phyloP scores from a whole-genome alignment of 164 flowering plant species.

The Vitis rotundifolia region DNA sequence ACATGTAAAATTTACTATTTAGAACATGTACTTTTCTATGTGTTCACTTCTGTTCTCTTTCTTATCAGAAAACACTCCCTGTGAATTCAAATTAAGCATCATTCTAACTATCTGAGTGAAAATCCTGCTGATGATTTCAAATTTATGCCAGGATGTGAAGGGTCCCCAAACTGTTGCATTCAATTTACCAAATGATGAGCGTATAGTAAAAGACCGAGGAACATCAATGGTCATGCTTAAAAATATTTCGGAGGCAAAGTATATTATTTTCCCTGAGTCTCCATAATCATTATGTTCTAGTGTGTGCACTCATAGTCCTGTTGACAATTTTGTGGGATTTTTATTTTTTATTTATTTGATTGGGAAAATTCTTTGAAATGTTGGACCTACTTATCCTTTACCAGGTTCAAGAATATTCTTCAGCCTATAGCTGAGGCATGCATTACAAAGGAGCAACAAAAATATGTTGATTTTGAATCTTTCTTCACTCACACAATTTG shows the following conservation, averaged over 20 bases:
- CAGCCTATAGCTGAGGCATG: conserved; percentile 77
- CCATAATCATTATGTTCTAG: not conserved
- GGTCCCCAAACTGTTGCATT: conserved; percentile 98
- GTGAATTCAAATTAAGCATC: not conserved
- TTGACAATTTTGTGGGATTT: not conserved
- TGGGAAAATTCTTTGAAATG: not conserved
- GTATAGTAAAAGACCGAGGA: conserved; percentile 89
- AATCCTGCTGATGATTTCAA: not conserved
- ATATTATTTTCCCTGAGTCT: conserved; percentile 14
- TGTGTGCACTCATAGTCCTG: not conserved
- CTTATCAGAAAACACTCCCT: not conserved
- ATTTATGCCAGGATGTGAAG: conserved; percentile 71
- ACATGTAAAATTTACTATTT: not conserved
- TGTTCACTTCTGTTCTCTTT: not conserved
- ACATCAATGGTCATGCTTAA: conserved; percentile 97
- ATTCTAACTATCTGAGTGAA: not conserved
- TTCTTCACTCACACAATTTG: conserved; percentile 95
- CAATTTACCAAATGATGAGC: conserved; percentile 96
- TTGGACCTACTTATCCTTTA: conserved; percentile 12
- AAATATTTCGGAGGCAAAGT: conserved; percentile 98
- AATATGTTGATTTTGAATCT: conserved; percentile 79
- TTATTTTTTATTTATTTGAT: not conserved
- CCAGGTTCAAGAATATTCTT: conserved; percentile 90
- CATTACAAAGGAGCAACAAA: conserved; percentile 62
- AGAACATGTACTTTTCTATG: not conserved